Base-by-base conservation (phyloP, 2,329 filamentous ascomycete genomes). In the Piedraia hortae region DNA sequence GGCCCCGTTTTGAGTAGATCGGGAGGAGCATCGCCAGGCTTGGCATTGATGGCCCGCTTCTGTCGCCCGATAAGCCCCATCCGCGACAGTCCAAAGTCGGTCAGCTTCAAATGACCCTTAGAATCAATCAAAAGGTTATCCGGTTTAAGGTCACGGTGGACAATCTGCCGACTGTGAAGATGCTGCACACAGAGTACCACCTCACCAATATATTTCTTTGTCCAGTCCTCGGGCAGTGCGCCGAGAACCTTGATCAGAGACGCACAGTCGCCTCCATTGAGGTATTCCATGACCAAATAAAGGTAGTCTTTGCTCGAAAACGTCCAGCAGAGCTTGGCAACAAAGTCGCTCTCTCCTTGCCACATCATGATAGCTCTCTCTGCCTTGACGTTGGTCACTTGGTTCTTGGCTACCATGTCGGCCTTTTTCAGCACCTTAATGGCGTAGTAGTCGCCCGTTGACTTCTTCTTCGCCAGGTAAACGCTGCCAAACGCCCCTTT, bases 291-390 rank as follows among this genome's bases (percentile, higher is more conserved):
- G 12, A 97, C 85, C 27, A 97, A 57, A 41, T 93, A 97, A 12
- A 97, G 64, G 41, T 91, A 97, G 40, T 97, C 85, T 41, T 97
- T 97, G 56, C 82, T 97, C 3, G 85, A 90, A 40, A 97, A 97
- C 0, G 85, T 97, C 88, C 88, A 97, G 50, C 93, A 97, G 7
- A 97, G 59, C 50, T 97, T 97, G 12, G 85, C 85, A 26, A 97
- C 85, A 43, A 97, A 97, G 28, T 97, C 85, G 43, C 88, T 97
- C 45, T 93, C 78, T 11, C 85, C 85, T 49, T 97, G 85, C 75
- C 85, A 93, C 85, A 97, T 97, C 85, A 97, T 93, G 41, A 97
- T 97, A 11, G 88, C 88, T 33, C 85, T 64, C 47, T 97, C 85
- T 5, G 88, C 85, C 47, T 97, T 93, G 38, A 97, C 85, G 39